These are phyloP conservation scores for Tulasnella sp. DNA, from an alignment of 768 basidiomycete species.

Conservation along the genomic window DNA sequence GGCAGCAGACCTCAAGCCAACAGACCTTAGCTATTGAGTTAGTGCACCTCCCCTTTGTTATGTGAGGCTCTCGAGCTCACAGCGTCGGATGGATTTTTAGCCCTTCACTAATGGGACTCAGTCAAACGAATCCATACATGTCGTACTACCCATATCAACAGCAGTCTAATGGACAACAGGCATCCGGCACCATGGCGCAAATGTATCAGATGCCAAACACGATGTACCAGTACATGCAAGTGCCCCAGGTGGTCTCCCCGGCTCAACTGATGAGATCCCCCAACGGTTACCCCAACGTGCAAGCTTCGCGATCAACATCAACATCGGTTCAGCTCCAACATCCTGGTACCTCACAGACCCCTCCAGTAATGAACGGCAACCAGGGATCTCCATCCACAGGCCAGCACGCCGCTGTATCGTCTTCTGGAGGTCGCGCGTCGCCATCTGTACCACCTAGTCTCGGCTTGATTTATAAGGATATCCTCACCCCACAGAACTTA, in stretches of 20 bases:
- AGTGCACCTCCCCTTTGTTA: conserved; percentile 26
- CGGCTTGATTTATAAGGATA: conserved; percentile 23
- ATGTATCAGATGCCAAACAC: not conserved
- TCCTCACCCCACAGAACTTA: conserved; percentile 39
- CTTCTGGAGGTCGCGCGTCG: conserved; percentile 42
- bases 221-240: conserved; percentile 1
- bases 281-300: conserved; percentile 1
- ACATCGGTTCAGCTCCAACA: too few species aligned
- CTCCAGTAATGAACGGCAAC: not conserved
- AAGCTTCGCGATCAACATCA: not conserved
- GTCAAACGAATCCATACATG: not conserved
- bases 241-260: conserved; percentile 4
- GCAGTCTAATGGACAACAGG: conserved; percentile 52
- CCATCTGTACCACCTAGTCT: conserved; percentile 30
- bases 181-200: not conserved
- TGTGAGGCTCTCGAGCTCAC: not conserved
- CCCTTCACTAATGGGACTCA: not conserved
- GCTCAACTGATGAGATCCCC: not conserved
- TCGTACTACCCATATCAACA: conserved; percentile 36
- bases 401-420: not conserved
- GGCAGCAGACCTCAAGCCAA: not conserved
- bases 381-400: not conserved
- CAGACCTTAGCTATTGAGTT: conserved; percentile 59
- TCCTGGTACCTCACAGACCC: not conserved
- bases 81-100: not conserved